A percentile compares a stretch with the other conserved stretches of the same genome.
Evolutionary conservation across 2,329 filamentous ascomycete genomes (phyloP).

Genomic region (Byssothecium circinans): DNA sequence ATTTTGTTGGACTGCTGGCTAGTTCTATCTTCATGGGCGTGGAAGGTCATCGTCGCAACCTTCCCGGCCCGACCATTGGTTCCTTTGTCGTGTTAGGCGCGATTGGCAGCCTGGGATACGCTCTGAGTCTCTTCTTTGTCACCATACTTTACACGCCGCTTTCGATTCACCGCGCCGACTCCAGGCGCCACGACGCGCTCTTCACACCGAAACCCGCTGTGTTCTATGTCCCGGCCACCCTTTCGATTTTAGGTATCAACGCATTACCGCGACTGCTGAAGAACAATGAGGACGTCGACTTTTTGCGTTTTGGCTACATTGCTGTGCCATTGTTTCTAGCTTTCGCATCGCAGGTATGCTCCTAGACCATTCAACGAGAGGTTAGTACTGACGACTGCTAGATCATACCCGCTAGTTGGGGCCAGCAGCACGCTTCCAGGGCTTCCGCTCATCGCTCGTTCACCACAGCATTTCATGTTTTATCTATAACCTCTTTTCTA

Average conservation of each 20-base stretch:
- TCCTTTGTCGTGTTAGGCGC: constrained; percentile 63
- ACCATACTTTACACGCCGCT: constrained; percentile 60
- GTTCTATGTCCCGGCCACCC: constrained; percentile 47
- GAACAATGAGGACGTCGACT: constrained; percentile 24
- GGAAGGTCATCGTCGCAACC: constrained; percentile 60
- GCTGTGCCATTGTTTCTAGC: constrained; percentile 39
- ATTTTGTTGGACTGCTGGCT: constrained; percentile 57
- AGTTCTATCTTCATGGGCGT: constrained; percentile 62
- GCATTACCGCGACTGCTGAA: constrained; percentile 35
- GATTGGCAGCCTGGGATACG: constrained; percentile 62
- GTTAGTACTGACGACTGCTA: constrained; percentile 6
- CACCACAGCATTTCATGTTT: constrained; percentile 51
- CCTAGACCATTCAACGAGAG: neutral
- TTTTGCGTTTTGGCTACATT: constrained; percentile 29
- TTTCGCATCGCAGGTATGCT: constrained; percentile 36
- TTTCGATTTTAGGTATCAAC: constrained; percentile 52
- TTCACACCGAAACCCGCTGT: constrained; percentile 37
- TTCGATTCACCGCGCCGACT: constrained; percentile 44
- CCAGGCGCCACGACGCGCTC: constrained; percentile 33
- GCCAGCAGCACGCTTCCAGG: constrained; percentile 48
- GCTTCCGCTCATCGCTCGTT: constrained; percentile 47
- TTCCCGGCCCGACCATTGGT: constrained; percentile 53
- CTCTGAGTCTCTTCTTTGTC: constrained; percentile 65
- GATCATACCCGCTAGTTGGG: constrained; percentile 54
- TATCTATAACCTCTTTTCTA: constrained; percentile 49